phyloP scores from a whole-genome alignment of 1,284 basidiomycete genomes.

The Sparassis latifolia region DNA sequence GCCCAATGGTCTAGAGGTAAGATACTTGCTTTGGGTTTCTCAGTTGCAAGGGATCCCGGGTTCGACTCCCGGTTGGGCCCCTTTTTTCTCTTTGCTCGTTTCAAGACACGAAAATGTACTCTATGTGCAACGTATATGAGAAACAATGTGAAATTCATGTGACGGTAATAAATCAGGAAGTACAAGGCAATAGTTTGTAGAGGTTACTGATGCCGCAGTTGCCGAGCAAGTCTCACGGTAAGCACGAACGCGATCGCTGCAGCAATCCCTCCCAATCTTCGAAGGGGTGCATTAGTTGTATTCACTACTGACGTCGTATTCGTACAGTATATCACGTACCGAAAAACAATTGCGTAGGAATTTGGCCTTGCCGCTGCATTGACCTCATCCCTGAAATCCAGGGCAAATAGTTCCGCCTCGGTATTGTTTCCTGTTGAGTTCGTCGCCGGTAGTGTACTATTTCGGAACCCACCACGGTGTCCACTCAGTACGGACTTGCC shows the following conservation, averaged over 20 bases:
- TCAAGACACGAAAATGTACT: too few species aligned
- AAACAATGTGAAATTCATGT: too few species aligned
- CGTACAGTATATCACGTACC: conserved; percentile 36
- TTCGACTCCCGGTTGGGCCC: conserved; percentile 34
- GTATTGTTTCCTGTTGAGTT: conserved; percentile 7
- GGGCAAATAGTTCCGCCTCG: conserved; percentile 7
- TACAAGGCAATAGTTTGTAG: too few species aligned
- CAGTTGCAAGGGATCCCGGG: conserved; percentile 32
- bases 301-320: background rate
- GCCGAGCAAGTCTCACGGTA: conserved; percentile 57
- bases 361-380: conserved; percentile 33
- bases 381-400: conserved; percentile 9
- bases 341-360: conserved; percentile 74
- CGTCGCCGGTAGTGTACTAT: conserved; percentile 19
- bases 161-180: too few species aligned
- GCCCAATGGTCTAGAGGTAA: conserved; percentile 37
- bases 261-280: conserved; percentile 69
- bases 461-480: conserved; percentile 12
- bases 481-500: conserved; percentile 38
- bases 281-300: conserved; percentile 2
- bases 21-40: conserved; percentile 33
- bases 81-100: conserved; percentile 11
- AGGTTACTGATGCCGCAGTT: conserved; percentile 37
- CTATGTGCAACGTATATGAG: too few species aligned
- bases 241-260: conserved; percentile 66